Evolutionary conservation across 2,329 filamentous ascomycete species (phyloP).

Genomic region (Amesomyces nigricolor): DNA sequence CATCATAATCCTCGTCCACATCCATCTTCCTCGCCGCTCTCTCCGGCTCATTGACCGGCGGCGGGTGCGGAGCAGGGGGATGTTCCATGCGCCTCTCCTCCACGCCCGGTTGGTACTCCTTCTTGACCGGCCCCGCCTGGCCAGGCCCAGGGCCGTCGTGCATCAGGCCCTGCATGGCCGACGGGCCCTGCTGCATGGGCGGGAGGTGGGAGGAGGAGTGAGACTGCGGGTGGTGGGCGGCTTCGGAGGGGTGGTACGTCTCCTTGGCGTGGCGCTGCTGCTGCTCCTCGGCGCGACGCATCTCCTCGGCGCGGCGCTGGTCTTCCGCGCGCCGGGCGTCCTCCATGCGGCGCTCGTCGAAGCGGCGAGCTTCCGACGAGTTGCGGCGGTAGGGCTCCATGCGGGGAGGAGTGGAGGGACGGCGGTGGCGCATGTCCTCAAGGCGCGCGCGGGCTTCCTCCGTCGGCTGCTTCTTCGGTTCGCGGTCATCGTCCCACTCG

Average conservation of each 20-base stretch:
- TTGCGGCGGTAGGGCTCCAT: constrained; percentile 64
- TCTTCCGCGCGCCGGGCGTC: constrained; percentile 46
- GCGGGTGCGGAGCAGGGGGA: constrained; percentile 39
- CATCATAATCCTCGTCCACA: constrained; percentile 95
- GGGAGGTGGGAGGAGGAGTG: constrained; percentile 55
- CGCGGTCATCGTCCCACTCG: constrained; percentile 84
- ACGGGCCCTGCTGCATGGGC: constrained; percentile 56
- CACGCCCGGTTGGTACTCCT: constrained; percentile 41
- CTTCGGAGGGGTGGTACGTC: constrained; percentile 85
- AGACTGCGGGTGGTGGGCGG: constrained; percentile 73
- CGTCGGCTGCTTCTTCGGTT: constrained; percentile 77
- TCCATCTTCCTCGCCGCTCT: constrained; percentile 89
- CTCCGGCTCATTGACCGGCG: constrained; percentile 65
- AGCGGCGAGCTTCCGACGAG: constrained; percentile 65
- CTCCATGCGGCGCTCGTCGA: constrained; percentile 59
- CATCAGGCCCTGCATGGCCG: constrained; percentile 47
- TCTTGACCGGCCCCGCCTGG: constrained; percentile 41
- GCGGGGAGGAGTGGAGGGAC: constrained; percentile 67
- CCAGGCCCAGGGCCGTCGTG: constrained; percentile 46
- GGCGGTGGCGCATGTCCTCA: constrained; percentile 75
- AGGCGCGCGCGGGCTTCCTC: constrained; percentile 83
- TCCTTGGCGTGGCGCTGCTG: constrained; percentile 69
- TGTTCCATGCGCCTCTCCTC: constrained; percentile 55
- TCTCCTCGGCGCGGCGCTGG: constrained; percentile 55
- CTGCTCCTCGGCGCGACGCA: constrained; percentile 54